A percentile compares a stretch with the other conserved stretches of the same genome.
These are phyloP conservation scores for Cenchrus fungigraminus DNA, from an alignment of 176 grass and related monocot species.

Conservation along the genomic window DNA sequence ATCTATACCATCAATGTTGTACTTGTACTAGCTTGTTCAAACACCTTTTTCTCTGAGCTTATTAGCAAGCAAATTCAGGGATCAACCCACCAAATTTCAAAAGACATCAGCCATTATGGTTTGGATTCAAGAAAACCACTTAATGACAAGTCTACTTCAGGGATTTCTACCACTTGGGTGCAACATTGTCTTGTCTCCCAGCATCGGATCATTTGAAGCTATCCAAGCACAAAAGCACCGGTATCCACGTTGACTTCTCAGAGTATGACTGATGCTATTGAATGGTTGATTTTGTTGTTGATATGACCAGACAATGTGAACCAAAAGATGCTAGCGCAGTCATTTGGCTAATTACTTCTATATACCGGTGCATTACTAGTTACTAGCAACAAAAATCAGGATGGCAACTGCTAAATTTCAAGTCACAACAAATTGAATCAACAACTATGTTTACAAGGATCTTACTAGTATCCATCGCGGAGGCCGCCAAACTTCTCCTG, in stretches of 20 bases:
- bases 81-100: background rate
- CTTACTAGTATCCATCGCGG: conserved; percentile 88
- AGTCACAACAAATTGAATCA: background rate
- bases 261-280: background rate
- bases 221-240: too few species aligned
- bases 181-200: too few species aligned
- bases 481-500: conserved; percentile 83
- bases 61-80: background rate
- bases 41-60: background rate
- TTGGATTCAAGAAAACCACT: too few species aligned
- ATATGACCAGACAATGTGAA: background rate
- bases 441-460: background rate
- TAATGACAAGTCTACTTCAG: too few species aligned
- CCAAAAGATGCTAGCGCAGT: background rate
- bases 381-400: background rate
- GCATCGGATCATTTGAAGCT: too few species aligned
- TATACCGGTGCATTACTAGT: background rate
- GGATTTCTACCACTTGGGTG: too few species aligned
- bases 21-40: background rate
- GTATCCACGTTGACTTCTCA: too few species aligned
- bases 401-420: background rate
- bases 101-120: too few species aligned
- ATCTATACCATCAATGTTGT: too few species aligned
- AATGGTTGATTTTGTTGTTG: background rate
- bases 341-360: background rate